phyloP scores from a whole-genome alignment of 345 rosid species.

The Rhizophora apiculata region DNA sequence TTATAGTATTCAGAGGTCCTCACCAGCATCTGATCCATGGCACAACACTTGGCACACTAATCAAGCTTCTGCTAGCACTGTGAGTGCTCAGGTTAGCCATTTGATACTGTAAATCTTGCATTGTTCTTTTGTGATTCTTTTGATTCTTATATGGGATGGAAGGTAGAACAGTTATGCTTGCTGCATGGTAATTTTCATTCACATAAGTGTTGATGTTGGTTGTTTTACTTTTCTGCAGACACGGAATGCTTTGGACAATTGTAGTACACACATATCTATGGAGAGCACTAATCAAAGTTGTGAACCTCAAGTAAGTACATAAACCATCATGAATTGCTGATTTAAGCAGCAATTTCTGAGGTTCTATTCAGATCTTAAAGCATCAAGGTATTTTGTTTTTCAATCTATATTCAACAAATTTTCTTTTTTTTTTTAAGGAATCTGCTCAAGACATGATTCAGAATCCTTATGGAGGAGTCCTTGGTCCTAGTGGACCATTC shows the following conservation, averaged over 20 bases:
- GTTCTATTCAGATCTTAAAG: conserved; percentile 28
- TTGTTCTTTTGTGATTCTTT: not conserved
- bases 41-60: conserved; percentile 32
- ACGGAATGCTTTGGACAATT: conserved; percentile 72
- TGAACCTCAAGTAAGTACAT: conserved; percentile 34
- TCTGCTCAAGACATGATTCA: conserved; percentile 30
- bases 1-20: conserved; percentile 33
- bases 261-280: conserved; percentile 34
- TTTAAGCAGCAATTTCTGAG: conserved; percentile 40
- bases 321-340: conserved; percentile 33
- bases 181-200: not conserved
- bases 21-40: conserved; percentile 49
- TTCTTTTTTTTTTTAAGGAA: conserved; percentile 30
- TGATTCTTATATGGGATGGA: not conserved
- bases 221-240: conserved; percentile 42
- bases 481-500: conserved; percentile 28
- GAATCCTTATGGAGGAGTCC: conserved; percentile 27
- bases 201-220: not conserved
- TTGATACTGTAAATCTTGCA: not conserved
- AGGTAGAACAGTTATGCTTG: not conserved
- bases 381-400: conserved; percentile 10
- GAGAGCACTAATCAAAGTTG: conserved; percentile 30
- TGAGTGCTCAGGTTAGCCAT: conserved; percentile 47
- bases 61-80: conserved; percentile 30
- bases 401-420: conserved; percentile 20